phyloP scores from a whole-genome alignment of 2,329 filamentous ascomycete species.

The Endocalyx cinctus region DNA sequence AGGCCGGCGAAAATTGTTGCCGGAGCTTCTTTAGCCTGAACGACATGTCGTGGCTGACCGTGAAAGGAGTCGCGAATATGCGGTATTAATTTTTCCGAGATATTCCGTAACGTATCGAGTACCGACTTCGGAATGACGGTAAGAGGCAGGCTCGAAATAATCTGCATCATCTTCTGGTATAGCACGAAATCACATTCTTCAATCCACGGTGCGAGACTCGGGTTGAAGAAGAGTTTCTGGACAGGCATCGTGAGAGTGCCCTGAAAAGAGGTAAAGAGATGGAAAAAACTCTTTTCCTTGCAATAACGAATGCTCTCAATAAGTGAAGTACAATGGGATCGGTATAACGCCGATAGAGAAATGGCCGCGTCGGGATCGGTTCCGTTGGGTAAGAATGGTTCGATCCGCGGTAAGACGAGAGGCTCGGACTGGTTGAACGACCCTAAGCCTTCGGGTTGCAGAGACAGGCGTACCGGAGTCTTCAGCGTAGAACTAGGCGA shows the following conservation, averaged over 20 bases:
- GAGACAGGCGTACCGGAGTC: conserved; percentile 54
- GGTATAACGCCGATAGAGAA: conserved; percentile 81
- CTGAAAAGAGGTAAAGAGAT: conserved; percentile 90
- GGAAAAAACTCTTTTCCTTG: conserved; percentile 95
- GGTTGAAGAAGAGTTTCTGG: conserved; percentile 82
- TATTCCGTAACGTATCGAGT: conserved; percentile 79
- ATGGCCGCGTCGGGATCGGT: conserved; percentile 85
- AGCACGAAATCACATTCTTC: conserved; percentile 92
- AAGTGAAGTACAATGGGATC: conserved; percentile 90
- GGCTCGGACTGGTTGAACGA: conserved; percentile 60
- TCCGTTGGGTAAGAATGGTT: conserved; percentile 70
- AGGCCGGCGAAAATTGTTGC: conserved; percentile 85
- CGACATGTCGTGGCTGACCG: conserved; percentile 77
- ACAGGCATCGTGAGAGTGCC: conserved; percentile 95
- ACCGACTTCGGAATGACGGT: conserved; percentile 89
- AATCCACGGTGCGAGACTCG: conserved; percentile 83
- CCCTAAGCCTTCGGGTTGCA: conserved; percentile 54
- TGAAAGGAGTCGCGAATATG: conserved; percentile 85
- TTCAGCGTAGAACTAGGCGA: conserved; percentile 54
- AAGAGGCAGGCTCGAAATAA: conserved; percentile 80
- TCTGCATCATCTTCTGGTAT: conserved; percentile 95
- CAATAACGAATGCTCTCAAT: conserved; percentile 95
- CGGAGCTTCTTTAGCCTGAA: conserved; percentile 81
- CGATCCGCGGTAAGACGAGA: conserved; percentile 79
- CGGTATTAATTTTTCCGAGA: conserved; percentile 73